Evolutionary conservation across 805 yeast species (phyloP), one percentile per base, ranked within the genome.

Genomic region (Peterozyma xylosa): DNA sequence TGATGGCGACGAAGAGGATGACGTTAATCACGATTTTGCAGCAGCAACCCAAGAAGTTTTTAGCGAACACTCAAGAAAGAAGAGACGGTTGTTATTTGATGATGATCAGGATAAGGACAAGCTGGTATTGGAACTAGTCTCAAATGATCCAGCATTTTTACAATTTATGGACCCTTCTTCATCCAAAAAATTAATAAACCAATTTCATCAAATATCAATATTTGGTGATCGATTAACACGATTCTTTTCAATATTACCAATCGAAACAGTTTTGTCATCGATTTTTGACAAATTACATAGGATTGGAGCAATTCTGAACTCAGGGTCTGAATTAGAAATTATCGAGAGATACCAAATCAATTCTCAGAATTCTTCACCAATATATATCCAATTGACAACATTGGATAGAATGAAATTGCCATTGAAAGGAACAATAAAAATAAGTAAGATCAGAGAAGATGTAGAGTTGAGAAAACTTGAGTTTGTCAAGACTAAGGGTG

Each of bases 401-500:
- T 41, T 64, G 40, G 83, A 77, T 53, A 61, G 72, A 16, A 64
- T 70, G 29, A 72, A 69, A 38, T 59, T 66, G 48, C 66, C 61
- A 1, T 54, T 79, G 6, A 55, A 66, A 21, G 85, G 86, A 0
- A 58, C 61, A 17, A 68, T 78, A 39, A 64, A 63, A 27, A 66
- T 79, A 10, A 55, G 64, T 2, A 57, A 60, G 33, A 54, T 73
- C 45, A 60, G 60, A 1, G 69, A 65, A 30, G 63, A 64, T 29
- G 51, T 63, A 42, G 55, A 58, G 10, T 62, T 72, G 42, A 70
- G 74, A 45, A 73, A 71, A 42, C 67, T 82, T 0, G 76, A 73
- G 42, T 80, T 82, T 51, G 58, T 71, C 33, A 77, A 76, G 50
- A 63, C 71, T 3, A 69, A 70, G 33, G 86, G 85, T 0, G 88